These are phyloP conservation scores for Plasmodium sp. DNA, from an alignment of 169 alveolate species.

Conservation along the genomic window DNA sequence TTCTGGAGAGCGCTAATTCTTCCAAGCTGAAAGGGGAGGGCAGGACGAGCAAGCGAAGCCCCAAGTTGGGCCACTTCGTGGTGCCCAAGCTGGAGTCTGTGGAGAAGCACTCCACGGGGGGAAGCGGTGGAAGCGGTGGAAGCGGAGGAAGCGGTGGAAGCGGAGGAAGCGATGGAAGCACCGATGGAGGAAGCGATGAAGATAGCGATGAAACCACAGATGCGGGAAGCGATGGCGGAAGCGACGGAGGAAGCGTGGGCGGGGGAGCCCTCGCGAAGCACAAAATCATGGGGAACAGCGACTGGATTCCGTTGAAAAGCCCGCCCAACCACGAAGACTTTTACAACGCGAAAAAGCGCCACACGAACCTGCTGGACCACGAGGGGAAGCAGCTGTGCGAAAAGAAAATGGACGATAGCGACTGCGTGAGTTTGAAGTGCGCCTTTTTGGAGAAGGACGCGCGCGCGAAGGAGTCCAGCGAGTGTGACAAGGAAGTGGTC, in stretches of 20 bases:
- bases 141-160: background rate
- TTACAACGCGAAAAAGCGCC: background rate
- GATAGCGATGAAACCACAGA: background rate
- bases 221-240: background rate
- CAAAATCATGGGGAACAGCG: background rate
- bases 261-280: background rate
- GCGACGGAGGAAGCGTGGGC: background rate
- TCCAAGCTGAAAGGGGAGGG: background rate
- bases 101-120: background rate
- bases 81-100: background rate
- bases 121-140: background rate
- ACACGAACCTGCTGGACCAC: background rate
- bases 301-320: constrained; percentile 25
- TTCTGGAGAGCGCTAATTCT: background rate
- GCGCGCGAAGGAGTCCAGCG: background rate
- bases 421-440: background rate
- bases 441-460: background rate
- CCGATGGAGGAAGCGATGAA: background rate
- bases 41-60: background rate
- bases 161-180: background rate
- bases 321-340: constrained; percentile 36
- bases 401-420: background rate
- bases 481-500: background rate
- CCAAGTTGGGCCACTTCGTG: background rate
- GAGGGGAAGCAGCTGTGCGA: background rate